Percentiles rank a stretch among this genome's conserved stretches.
phyloP scores from a whole-genome alignment of 2,329 filamentous ascomycete species.

The Aspergillus sp. region DNA sequence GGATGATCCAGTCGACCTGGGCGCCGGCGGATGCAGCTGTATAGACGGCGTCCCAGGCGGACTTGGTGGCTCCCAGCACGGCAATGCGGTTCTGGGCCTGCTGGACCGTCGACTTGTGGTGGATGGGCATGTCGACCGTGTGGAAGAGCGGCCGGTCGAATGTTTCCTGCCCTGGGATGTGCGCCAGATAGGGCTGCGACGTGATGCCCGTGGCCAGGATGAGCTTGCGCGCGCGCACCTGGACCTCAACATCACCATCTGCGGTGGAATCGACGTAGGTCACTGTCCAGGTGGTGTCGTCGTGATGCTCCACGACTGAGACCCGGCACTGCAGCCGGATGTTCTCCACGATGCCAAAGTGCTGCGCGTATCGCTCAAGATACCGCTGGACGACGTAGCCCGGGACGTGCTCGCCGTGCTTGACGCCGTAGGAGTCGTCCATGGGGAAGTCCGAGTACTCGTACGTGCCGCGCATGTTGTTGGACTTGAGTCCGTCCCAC shows the following conservation, averaged over 20 bases:
- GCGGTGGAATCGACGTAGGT: neutral
- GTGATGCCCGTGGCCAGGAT: conserved; percentile 63
- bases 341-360: conserved; percentile 50
- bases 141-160: conserved; percentile 61
- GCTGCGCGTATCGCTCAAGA: conserved; percentile 54
- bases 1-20: conserved; percentile 46
- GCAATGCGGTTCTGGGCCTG: conserved; percentile 36
- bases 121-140: conserved; percentile 51
- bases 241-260: neutral
- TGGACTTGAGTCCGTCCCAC: conserved; percentile 67
- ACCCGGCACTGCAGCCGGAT: conserved; percentile 56
- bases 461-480: conserved; percentile 72
- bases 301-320: conserved; percentile 45
- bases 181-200: conserved; percentile 57
- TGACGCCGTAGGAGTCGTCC: conserved; percentile 53
- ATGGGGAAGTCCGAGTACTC: conserved; percentile 75
- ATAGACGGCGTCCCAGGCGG: conserved; percentile 63
- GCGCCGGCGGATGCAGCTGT: conserved; percentile 55
- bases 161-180: conserved; percentile 48
- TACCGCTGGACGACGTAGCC: conserved; percentile 58
- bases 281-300: conserved; percentile 24
- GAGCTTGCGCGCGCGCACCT: conserved; percentile 47
- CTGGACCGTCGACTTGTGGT: conserved; percentile 30
- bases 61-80: conserved; percentile 62
- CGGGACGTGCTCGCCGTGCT: conserved; percentile 58